Evolutionary conservation across 2,329 filamentous ascomycete genomes (phyloP).

Genomic region (Nannizziopsis arthrosporioides): DNA sequence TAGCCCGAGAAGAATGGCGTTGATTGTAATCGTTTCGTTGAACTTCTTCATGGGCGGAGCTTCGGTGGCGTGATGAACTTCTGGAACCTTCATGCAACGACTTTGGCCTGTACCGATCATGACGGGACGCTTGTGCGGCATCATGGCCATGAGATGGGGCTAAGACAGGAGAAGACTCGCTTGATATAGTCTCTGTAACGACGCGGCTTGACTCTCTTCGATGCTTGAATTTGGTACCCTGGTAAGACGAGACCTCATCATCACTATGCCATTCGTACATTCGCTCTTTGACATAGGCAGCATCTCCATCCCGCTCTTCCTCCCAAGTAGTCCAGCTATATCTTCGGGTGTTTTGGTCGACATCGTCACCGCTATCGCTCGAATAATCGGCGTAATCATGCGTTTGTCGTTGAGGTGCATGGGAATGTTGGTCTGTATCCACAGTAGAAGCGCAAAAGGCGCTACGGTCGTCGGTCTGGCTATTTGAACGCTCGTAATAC

Average conservation of each 20-base stretch:
- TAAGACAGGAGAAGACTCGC: slow-evolving; percentile 2
- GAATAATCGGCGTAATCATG: neutral
- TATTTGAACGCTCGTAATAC: neutral
- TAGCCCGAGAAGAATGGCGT: neutral
- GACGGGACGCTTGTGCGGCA: neutral
- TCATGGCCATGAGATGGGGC: neutral
- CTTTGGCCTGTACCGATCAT: neutral
- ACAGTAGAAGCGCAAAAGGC: neutral
- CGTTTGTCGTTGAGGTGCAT: neutral
- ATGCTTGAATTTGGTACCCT: slow-evolving; percentile 7
- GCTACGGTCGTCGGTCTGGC: neutral
- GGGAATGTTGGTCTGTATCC: neutral
- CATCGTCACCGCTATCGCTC: neutral
- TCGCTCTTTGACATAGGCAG: slow-evolving; percentile 1
- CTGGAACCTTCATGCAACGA: neutral
- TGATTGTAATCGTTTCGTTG: neutral
- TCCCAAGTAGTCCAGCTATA: slow-evolving; percentile 13
- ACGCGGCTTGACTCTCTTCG: slow-evolving; percentile 6
- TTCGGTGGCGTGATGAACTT: neutral
- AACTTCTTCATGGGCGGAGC: neutral
- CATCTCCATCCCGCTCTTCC: slow-evolving; percentile 3
- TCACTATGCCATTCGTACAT: slow-evolving; percentile 15
- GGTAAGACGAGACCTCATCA: slow-evolving; percentile 13
- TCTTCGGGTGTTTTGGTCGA: slow-evolving; percentile 3
- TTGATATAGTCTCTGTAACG: slow-evolving; percentile 7